Evolutionary conservation across 306 rosid species (phyloP), one percentile per base, ranked within the genome.

Genomic region (Vicia faba): DNA sequence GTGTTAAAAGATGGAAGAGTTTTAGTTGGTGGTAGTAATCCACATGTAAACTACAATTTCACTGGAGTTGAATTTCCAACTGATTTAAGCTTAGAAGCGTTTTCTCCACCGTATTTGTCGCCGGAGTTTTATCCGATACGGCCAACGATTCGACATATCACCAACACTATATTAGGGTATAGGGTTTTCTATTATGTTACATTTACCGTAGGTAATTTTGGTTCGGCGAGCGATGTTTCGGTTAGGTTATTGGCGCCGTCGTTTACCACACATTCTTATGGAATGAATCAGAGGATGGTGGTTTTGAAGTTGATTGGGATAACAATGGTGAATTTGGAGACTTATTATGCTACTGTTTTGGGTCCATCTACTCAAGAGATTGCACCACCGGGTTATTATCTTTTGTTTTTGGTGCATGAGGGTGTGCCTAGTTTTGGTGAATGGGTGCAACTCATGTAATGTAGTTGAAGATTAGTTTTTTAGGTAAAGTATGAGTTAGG

Each of bases 251-350:
- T 82, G 51, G 81, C 95, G 1, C 97, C 97, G 0, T 78, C 97
- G 5, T 91, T 88, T 57, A 80, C 83, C 1, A 91, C 92, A 5
- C 97, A 91, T 43, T 84, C 95, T 4, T 81, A 68, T 18, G 81
- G 71, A 5, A 84, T 86, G 95, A 91, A 86, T 75, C 97, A 91
- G 46, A 80, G 97, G 45, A 86, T 91, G 87, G 87, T 88, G 56
- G 80, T 84, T 68, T 25, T 85, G 84, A 87, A 60, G 56, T 11
- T 66, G 75, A 28, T 13, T 11, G 70, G 65, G 13, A 79, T 82
- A 2, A 68, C 64, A 2, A 54, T 6, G 2, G 69, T 74, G 25
- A 15, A 18, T 28, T 9, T 15, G 0, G 57, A 50, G 0, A 69
- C 71, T 38, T 88, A 84, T 69, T 64, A 55, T 26, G 76, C 83